phyloP scores from a whole-genome alignment of 345 rosid species.

The Excoecaria cochinchinensis region DNA sequence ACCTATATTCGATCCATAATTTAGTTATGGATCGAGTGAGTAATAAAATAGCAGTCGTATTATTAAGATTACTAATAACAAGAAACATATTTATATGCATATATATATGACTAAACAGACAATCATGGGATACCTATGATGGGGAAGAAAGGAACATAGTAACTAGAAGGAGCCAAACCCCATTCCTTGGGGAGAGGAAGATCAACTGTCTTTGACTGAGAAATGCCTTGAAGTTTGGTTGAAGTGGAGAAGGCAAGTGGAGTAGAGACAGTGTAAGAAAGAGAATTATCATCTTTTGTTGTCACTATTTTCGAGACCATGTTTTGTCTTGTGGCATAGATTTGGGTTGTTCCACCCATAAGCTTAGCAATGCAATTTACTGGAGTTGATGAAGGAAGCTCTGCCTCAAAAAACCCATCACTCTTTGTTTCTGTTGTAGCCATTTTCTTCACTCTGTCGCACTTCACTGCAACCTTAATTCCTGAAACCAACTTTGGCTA shows the following conservation, averaged over 20 bases:
- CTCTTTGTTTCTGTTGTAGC: slow-evolving; percentile 42
- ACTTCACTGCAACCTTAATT: slow-evolving; percentile 57
- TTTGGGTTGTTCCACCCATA: slow-evolving; percentile 55
- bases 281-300: slow-evolving; percentile 13
- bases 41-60: background rate
- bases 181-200: slow-evolving; percentile 77
- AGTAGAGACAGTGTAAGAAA: slow-evolving; percentile 49
- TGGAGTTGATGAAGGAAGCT: slow-evolving; percentile 44
- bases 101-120: background rate
- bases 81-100: too few species aligned
- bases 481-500: slow-evolving; percentile 35
- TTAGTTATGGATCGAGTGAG: too few species aligned
- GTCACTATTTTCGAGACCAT: slow-evolving; percentile 49
- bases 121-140: slow-evolving; percentile 88
- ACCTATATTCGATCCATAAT: background rate
- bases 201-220: slow-evolving; percentile 67
- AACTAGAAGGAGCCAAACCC: slow-evolving; percentile 93
- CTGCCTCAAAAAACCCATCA: slow-evolving; percentile 55
- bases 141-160: slow-evolving; percentile 72
- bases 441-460: slow-evolving; percentile 43
- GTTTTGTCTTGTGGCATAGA: slow-evolving; percentile 47
- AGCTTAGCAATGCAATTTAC: slow-evolving; percentile 56
- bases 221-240: slow-evolving; percentile 17
- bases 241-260: slow-evolving; percentile 61
- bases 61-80: too few species aligned